Percentiles rank a stretch among this genome's conserved stretches.
These are phyloP conservation scores for Botrytis elliptica DNA, from an alignment of 2,329 filamentous ascomycete genomes.

Conservation along the genomic window DNA sequence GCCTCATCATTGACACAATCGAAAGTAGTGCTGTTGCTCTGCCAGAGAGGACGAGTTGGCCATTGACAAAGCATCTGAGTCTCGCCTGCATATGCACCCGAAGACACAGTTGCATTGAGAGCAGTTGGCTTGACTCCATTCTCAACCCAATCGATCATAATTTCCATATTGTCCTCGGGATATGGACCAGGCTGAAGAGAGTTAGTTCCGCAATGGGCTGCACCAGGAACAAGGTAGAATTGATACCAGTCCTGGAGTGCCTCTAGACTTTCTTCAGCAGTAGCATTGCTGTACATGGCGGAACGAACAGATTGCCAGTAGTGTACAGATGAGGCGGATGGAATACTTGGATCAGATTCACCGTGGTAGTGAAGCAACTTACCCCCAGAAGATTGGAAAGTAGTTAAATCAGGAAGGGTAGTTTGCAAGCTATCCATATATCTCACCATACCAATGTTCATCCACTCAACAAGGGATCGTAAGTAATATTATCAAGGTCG, in stretches of 20 bases:
- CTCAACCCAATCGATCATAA: conserved; percentile 66
- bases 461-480: conserved; percentile 56
- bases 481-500: conserved; percentile 49
- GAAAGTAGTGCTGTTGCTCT: conserved; percentile 29
- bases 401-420: conserved; percentile 51
- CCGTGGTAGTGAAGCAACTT: conserved; percentile 60
- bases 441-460: conserved; percentile 47
- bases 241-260: conserved; percentile 55
- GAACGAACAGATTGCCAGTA: conserved; percentile 54
- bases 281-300: conserved; percentile 48
- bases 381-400: conserved; percentile 50
- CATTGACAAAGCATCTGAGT: conserved; percentile 43
- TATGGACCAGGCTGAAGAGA: conserved; percentile 42
- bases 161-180: conserved; percentile 62
- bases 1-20: conserved; percentile 35
- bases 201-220: conserved; percentile 51
- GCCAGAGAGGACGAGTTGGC: conserved; percentile 41
- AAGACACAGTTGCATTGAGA: conserved; percentile 42
- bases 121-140: conserved; percentile 48
- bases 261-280: conserved; percentile 42
- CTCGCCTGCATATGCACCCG: conserved; percentile 39
- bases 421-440: conserved; percentile 55
- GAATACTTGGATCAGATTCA: conserved; percentile 53
- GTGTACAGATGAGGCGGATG: conserved; percentile 52
- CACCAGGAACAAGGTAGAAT: conserved; percentile 54